Conservation (phyloP, 305 asterid genomes). For the Solanum aculeatissimum region DNA sequence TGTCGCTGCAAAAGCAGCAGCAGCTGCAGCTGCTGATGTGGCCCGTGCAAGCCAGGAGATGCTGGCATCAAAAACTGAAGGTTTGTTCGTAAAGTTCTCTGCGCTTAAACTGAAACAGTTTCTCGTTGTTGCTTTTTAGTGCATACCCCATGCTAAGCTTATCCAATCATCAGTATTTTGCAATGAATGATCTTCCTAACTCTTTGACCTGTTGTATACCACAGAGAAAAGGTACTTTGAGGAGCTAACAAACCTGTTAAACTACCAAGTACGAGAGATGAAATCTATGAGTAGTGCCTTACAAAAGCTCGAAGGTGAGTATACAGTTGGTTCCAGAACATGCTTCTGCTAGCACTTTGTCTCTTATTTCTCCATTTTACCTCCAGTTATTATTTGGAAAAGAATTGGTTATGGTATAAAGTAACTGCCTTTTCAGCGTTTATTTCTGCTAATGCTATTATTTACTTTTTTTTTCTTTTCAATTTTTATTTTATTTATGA, state of each 20-base stretch:
- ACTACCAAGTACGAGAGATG: constrained; percentile 68
- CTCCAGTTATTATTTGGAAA: neutral
- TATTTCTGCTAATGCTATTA: neutral
- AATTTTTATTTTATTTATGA: neutral
- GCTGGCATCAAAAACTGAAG: constrained; percentile 56
- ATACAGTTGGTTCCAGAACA: constrained; percentile 4
- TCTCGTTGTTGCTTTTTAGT: neutral
- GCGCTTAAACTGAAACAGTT: neutral
- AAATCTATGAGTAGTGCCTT: constrained; percentile 60
- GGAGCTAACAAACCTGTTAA: constrained; percentile 63
- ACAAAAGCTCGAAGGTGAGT: constrained; percentile 56
- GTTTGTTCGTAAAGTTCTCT: constrained; percentile 18
- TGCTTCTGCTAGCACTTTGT: neutral
- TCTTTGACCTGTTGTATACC: neutral
- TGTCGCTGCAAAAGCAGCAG: constrained; percentile 85
- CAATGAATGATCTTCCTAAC: neutral
- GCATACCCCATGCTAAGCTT: neutral
- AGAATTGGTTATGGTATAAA: neutral
- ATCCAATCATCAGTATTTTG: neutral
- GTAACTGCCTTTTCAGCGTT: neutral
- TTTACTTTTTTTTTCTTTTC: neutral
- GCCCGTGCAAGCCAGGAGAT: constrained; percentile 83
- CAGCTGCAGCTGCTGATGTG: constrained; percentile 80
- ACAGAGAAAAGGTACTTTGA: constrained; percentile 73
- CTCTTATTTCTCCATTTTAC: neutral